Evolutionary conservation across 2,329 filamentous ascomycete species (phyloP), one percentile per base, ranked within the genome.

Genomic region (Curvularia sp.): DNA sequence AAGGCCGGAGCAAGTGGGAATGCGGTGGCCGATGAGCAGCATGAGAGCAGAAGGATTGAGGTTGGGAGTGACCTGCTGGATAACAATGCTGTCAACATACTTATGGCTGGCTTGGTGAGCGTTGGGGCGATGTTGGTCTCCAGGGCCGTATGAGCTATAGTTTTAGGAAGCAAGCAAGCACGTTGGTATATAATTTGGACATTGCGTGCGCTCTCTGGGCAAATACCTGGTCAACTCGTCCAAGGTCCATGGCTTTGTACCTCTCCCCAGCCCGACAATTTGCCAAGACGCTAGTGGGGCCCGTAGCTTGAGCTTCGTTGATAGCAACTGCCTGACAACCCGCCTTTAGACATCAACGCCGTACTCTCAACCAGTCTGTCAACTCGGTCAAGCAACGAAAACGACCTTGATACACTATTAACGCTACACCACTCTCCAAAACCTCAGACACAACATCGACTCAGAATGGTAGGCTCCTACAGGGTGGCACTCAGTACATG

Each of bases 71-170:
- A 97, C 74, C 75, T 96, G 61, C 81, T 99, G 57, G 93, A 96
- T 77, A 99, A 99, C 77, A 99, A 99, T 76, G 90, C 91, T 54
- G 93, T 99, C 68, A 99, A 99, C 76, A 86, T 97, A 57, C 76
- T 94, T 56, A 98, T 97, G 94, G 93, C 94, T 0, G 83, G 86
- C 13, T 82, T 83, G 4, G 93, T 96, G 86, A 97, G 91, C 73
- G 64, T 93, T 18, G 86, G 89, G 4, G 90, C 88, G 4, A 96
- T 98, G 86, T 81, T 72, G n/a, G 66, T 60, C 2, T 70, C 75
- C 3, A 69, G 66, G 28, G 26, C 65, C n/a, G 42, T 72, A 3
- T 78, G 72, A 75, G 65, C 67, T n/a, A n/a, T 73, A 41, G 69
- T 1, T 61, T 73, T 18, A 70, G 63, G 46, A 72, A 65, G 53